Conservation (phyloP, 2,329 filamentous ascomycete species). For the Exserohilum rostratum region DNA sequence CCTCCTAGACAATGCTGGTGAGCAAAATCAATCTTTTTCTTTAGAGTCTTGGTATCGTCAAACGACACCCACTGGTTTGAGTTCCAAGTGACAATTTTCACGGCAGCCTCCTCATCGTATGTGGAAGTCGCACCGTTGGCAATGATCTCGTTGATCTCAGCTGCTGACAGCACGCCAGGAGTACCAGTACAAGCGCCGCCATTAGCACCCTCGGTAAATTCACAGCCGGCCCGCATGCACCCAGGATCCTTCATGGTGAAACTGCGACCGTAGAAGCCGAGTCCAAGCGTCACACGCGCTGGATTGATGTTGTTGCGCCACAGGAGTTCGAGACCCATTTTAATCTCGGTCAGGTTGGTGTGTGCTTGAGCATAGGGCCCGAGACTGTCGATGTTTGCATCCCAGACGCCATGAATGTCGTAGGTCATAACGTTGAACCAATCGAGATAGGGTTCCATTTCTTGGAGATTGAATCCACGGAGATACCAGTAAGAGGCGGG, state of each 20-base stretch:
- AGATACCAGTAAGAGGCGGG: conserved; percentile 34
- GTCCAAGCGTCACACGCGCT: conserved; percentile 50
- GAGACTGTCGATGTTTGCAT: conserved; percentile 25
- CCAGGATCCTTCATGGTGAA: conserved; percentile 30
- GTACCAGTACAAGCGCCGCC: conserved; percentile 2
- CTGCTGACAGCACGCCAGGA: conserved; percentile 4
- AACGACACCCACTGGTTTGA: not conserved
- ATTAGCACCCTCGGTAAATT: conserved; percentile 9
- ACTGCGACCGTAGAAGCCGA: conserved; percentile 53
- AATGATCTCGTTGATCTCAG: conserved; percentile 10
- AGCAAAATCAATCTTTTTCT: not conserved
- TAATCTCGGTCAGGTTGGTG: conserved; percentile 57
- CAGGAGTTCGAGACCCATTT: conserved; percentile 49
- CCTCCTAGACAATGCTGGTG: not conserved
- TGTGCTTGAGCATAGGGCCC: conserved; percentile 43
- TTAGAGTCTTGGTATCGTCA: not conserved
- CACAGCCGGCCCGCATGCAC: conserved; percentile 13
- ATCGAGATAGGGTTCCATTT: conserved; percentile 33
- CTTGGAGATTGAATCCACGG: conserved; percentile 28
- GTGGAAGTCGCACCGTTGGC: not conserved
- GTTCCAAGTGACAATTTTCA: not conserved
- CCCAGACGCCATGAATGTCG: conserved; percentile 55
- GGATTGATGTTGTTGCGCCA: conserved; percentile 54
- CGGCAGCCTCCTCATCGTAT: conserved; percentile 1
- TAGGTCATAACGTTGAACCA: conserved; percentile 56